Percentiles rank a stretch among this genome's conserved stretches.
phyloP scores from a whole-genome alignment of 179 eudicot species.

The Corrigiola litoralis region DNA sequence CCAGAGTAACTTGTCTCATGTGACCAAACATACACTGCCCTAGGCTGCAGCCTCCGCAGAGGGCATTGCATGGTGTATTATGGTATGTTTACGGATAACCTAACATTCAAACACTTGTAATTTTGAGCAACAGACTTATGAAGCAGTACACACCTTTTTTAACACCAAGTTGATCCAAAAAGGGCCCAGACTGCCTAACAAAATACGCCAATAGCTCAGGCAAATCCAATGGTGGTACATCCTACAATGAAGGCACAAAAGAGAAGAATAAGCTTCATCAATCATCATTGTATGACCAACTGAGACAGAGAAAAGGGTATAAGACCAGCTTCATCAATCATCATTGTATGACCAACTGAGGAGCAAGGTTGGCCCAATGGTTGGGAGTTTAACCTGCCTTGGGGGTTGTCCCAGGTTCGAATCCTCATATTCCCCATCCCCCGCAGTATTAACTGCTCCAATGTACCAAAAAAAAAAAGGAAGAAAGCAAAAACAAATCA shows the following conservation, averaged over 20 bases:
- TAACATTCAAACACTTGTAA: neutral
- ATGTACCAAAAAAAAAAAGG: no score
- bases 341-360: neutral
- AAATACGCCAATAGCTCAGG: conserved; percentile 83
- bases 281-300: neutral
- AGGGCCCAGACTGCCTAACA: conserved; percentile 87
- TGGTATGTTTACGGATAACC: no score
- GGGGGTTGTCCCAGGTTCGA: no score
- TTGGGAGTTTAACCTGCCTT: no score
- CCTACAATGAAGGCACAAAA: conserved; percentile 38
- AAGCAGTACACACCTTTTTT: conserved; percentile 47
- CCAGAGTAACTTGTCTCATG: no score
- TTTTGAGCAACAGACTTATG: neutral
- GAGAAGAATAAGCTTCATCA: conserved; percentile 6
- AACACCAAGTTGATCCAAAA: conserved; percentile 94
- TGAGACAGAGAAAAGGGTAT: neutral
- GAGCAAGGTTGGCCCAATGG: no score
- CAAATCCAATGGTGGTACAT: conserved; percentile 84
- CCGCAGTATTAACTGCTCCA: no score
- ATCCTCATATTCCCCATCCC: no score
- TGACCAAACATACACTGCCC: no score
- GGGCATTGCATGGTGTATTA: no score
- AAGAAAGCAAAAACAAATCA: no score
- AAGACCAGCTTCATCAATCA: conserved; percentile 7
- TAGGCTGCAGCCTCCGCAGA: no score